A percentile compares a stretch with the other conserved stretches of the same genome.
phyloP scores from a whole-genome alignment of 2,329 filamentous ascomycete genomes.

The Aspergillus japonicus region DNA sequence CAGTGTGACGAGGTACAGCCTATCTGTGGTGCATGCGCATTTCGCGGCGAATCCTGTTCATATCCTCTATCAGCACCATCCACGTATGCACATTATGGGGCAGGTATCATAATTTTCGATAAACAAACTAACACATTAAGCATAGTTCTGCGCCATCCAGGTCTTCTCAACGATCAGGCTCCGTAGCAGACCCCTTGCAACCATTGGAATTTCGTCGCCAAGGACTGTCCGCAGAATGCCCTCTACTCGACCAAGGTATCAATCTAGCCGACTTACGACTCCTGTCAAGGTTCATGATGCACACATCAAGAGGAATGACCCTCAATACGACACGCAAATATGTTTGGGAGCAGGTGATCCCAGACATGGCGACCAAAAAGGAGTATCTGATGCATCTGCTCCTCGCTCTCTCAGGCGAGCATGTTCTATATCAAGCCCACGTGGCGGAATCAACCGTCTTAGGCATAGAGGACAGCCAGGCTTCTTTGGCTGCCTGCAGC shows the following conservation, averaged over 20 bases:
- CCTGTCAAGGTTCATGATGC: constrained; percentile 18
- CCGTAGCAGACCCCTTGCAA: constrained; percentile 1
- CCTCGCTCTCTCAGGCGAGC: constrained; percentile 24
- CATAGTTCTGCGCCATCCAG: not conserved
- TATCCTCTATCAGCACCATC: constrained; percentile 8
- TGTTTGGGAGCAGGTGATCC: constrained; percentile 23
- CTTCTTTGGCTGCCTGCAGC: not conserved
- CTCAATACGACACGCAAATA: constrained; percentile 5
- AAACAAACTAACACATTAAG: not conserved
- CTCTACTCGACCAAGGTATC: not conserved
- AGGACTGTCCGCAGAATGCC: not conserved
- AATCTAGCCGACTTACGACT: constrained; percentile 24
- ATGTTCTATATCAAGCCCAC: constrained; percentile 14
- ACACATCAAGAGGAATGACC: constrained; percentile 18
- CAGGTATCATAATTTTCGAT: not conserved
- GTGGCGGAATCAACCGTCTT: not conserved
- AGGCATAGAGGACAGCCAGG: not conserved
- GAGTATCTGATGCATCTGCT: constrained; percentile 28
- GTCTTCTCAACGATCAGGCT: not conserved
- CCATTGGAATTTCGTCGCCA: constrained; percentile 15
- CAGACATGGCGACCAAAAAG: constrained; percentile 19
- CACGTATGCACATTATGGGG: not conserved
- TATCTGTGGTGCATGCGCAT: constrained; percentile 22
- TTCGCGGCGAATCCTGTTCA: constrained; percentile 16
- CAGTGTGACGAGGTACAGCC: constrained; percentile 28